Percentiles rank a stretch among this genome's conserved stretches.
phyloP scores from a whole-genome alignment of 164 flowering plant species.

The Tinospora cordifolia region DNA sequence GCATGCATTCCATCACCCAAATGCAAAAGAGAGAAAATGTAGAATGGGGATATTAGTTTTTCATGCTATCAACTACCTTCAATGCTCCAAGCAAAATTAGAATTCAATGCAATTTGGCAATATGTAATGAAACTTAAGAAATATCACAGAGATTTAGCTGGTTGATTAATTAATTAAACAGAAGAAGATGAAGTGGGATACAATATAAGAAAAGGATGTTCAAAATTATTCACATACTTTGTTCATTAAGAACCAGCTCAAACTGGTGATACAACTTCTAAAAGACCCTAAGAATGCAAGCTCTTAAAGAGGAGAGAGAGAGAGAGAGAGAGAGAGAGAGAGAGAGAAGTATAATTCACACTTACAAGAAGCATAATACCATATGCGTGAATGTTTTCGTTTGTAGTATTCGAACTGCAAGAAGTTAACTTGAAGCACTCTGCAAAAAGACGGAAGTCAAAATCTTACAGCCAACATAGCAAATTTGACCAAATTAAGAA shows the following conservation, averaged over 20 bases:
- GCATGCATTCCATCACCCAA: background rate
- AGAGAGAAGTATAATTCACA: constrained; percentile 8
- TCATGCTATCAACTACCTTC: background rate
- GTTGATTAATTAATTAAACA: background rate
- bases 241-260: background rate
- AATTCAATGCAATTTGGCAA: background rate
- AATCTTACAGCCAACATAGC: background rate
- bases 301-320: background rate
- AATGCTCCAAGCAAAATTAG: background rate
- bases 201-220: background rate
- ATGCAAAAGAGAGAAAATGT: background rate
- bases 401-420: constrained; percentile 51
- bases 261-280: background rate
- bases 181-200: too few relatives aligned
- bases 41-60: background rate
- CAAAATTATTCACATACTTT: background rate
- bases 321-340: background rate
- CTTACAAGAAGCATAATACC: constrained; percentile 80
- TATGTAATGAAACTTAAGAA: background rate
- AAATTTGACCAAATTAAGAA: too few relatives aligned
- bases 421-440: constrained; percentile 70
- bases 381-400: constrained; percentile 75
- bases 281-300: background rate
- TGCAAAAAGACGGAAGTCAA: constrained; percentile 27
- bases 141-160: background rate